Base-by-base conservation (phyloP, 495 filamentous ascomycete genomes). In the Sordaria brevicollis region DNA sequence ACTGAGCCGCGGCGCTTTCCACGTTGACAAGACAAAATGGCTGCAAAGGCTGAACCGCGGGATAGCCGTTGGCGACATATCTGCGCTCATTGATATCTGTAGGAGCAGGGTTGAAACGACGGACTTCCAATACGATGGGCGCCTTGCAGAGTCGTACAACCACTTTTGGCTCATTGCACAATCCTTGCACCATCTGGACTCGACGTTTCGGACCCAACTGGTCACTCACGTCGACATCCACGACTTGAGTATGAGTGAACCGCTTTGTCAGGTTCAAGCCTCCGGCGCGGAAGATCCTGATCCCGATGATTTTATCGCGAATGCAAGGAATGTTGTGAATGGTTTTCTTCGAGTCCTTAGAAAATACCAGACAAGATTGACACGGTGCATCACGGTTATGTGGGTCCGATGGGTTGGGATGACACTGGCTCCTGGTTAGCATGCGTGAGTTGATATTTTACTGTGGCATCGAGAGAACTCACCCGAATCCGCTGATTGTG, bases 401-500 rank as follows among this genome's bases (percentile, higher is more conserved):
- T 4, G 74, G 74, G 41, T 82, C 77, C 11, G 65, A 35, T n/a
- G 70, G 67, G 49, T 75, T 74, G 33, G 73, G 74, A 15, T 73
- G 31, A 57, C 72, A 74, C 72, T 75, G 43, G 10, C n/a, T 6
- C 5, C 25, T 31, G 49, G 21, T 62, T 62, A 62, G 49, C 25
- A 62, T 31, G 49, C 25, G 2, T 31, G 11, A 31, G 33, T 2
- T 62, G 5, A 25, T 31, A 15, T 31, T 36, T 62, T 62, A 25
- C 8, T 31, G 13, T 31, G 13, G 5, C 13, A 31, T 69, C n/a
- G 37, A 66, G 5, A 29, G 15, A 11, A 69, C 82, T 72, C 77
- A 85, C 83, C 65, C 74, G 78, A 66, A 82, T 75, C 31, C 79
- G 78, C 69, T 84, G 81, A 70, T 76, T 79, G 35, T 79, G 81